A percentile compares a stretch with the other conserved stretches of the same genome.
These are phyloP conservation scores for Ceratopteris richardii DNA, from an alignment of 75 land plant genomes.

Conservation along the genomic window DNA sequence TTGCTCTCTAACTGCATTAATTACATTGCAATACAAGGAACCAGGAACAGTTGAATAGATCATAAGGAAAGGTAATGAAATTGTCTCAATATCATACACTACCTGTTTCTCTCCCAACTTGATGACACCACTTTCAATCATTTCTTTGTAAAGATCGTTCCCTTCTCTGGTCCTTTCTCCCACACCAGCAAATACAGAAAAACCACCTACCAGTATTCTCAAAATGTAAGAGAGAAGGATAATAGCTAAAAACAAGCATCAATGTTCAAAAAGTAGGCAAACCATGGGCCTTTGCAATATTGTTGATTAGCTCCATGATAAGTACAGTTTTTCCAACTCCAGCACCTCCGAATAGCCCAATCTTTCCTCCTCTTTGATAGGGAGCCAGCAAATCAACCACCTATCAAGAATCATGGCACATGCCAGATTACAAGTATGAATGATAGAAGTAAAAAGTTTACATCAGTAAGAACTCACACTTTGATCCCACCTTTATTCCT, in stretches of 20 bases:
- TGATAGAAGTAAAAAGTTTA: too few species aligned
- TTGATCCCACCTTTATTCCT: constrained; percentile 74
- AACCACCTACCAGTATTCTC: constrained; percentile 55
- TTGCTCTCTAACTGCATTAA: constrained; percentile 60
- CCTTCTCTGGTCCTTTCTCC: constrained; percentile 96
- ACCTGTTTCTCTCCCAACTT: constrained; percentile 98
- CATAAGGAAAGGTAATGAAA: too few species aligned
- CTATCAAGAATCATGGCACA: constrained; percentile 12
- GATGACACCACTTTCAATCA: constrained; percentile 99
- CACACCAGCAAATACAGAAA: constrained; percentile 95
- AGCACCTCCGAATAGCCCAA: constrained; percentile 90
- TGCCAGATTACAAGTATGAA: too few species aligned
- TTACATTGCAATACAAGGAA: too few species aligned
- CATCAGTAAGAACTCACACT: too few species aligned
- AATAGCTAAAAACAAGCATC: too few species aligned
- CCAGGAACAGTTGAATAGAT: too few species aligned
- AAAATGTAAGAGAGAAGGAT: too few species aligned
- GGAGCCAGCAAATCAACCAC: constrained; percentile 91
- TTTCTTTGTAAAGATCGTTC: constrained; percentile 93
- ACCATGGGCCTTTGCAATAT: constrained; percentile 80
- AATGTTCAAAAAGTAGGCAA: too few species aligned
- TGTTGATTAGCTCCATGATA: constrained; percentile 88
- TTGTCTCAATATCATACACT: too few species aligned
- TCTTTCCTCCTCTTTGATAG: constrained; percentile 85
- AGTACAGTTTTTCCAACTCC: constrained; percentile 91